These are phyloP conservation scores for Citrus mangshanensis DNA, from an alignment of 345 rosid genomes.

Conservation along the genomic window DNA sequence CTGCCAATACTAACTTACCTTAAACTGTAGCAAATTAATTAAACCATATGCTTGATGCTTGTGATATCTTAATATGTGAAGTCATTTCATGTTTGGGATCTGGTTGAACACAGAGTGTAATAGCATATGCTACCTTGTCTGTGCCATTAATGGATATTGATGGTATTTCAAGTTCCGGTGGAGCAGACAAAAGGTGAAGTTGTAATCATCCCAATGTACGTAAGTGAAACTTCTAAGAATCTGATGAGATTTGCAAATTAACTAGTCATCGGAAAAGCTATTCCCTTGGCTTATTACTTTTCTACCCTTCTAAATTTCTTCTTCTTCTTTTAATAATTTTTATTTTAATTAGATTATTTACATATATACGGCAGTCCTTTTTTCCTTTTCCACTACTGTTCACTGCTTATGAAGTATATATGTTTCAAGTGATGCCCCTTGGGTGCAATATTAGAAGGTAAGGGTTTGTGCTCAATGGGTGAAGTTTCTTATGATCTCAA, in stretches of 20 bases:
- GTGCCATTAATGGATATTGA: constrained; percentile 30
- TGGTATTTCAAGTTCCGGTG: constrained; percentile 16
- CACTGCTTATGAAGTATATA: not conserved
- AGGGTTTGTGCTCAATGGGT: too few relatives aligned
- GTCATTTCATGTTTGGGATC: constrained; percentile 17
- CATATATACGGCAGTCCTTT: not conserved
- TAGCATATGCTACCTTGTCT: constrained; percentile 24
- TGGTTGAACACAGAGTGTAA: not conserved
- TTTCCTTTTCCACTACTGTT: not conserved
- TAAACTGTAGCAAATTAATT: not conserved
- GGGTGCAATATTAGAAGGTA: too few relatives aligned
- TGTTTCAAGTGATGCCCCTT: not conserved
- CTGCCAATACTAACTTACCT: not conserved
- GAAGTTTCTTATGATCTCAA: too few relatives aligned
- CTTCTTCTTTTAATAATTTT: too few relatives aligned
- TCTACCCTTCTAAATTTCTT: not conserved
- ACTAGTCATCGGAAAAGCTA: not conserved
- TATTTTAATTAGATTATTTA: not conserved
- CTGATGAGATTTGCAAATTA: not conserved
- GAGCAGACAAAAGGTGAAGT: constrained; percentile 31
- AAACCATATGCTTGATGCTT: not conserved
- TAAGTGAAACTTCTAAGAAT: constrained; percentile 15
- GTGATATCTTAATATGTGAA: not conserved
- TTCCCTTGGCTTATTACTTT: not conserved
- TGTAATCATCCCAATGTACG: constrained; percentile 20